Conservation (phyloP, 768 basidiomycete genomes). For the Hirschioporus abietinus region DNA sequence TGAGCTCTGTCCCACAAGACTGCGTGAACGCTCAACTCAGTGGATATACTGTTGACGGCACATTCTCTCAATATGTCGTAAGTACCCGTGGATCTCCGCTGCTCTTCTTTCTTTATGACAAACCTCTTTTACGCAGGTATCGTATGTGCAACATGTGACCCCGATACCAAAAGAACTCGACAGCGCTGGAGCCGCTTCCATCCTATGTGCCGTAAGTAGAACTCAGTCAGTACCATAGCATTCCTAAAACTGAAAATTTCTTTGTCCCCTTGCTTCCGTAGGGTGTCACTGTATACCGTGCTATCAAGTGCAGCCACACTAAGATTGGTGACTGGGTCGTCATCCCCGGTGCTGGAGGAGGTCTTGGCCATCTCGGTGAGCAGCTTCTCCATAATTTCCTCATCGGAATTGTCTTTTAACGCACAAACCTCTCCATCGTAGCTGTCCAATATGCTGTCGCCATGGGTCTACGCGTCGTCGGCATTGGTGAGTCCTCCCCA, state of each 20-base stretch:
- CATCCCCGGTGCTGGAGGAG: conserved; percentile 74
- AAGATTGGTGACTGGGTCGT: conserved; percentile 71
- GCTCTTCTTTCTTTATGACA: conserved; percentile 5
- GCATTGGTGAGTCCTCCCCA: conserved; percentile 43
- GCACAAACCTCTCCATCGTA: conserved; percentile 15
- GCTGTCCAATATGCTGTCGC: conserved; percentile 76
- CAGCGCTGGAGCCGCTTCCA: conserved; percentile 64
- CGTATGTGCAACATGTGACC: conserved; percentile 68
- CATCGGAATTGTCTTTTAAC: neutral
- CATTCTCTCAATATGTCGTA: conserved; percentile 66
- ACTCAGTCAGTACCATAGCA: neutral
- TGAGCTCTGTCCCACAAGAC: conserved; percentile 28
- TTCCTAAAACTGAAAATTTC: neutral
- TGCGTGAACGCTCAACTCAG: conserved; percentile 55
- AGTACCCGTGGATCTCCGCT: conserved; percentile 21
- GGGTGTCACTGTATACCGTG: conserved; percentile 85
- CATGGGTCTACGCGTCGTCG: conserved; percentile 76
- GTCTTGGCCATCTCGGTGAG: conserved; percentile 74
- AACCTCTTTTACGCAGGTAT: conserved; percentile 36
- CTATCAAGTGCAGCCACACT: conserved; percentile 66
- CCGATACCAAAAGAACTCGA: conserved; percentile 68
- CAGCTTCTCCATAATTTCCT: neutral
- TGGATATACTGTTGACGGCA: conserved; percentile 75
- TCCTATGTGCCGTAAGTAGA: conserved; percentile 66
- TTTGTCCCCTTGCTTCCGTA: conserved; percentile 17